These are phyloP conservation scores for Podospora pseudocomata DNA, from an alignment of 495 filamentous ascomycete species.

Conservation along the genomic window DNA sequence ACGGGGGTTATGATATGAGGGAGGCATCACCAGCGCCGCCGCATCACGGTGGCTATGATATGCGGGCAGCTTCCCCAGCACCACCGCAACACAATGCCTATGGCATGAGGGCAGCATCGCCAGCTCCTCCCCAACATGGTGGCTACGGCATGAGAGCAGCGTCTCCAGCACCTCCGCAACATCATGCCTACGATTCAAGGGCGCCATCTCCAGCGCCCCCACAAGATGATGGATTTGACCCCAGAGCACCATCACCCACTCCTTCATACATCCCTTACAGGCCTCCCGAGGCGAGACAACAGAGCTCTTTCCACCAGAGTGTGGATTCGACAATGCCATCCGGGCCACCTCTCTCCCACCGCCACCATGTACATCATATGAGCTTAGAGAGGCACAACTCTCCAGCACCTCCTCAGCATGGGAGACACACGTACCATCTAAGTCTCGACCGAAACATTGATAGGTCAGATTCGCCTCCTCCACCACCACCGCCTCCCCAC, in stretches of 20 bases:
- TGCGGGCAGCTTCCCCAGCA: constrained; percentile 17
- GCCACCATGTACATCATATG: neutral
- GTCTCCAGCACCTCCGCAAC: constrained; percentile 42
- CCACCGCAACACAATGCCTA: neutral
- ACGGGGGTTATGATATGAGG: constrained; percentile 42
- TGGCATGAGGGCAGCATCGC: constrained; percentile 20
- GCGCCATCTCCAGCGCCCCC: constrained; percentile 21
- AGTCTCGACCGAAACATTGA: constrained; percentile 19
- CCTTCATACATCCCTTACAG: constrained; percentile 46
- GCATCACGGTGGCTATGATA: constrained; percentile 12
- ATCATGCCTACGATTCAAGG: constrained; percentile 17
- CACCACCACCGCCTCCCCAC: constrained; percentile 54
- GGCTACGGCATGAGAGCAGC: constrained; percentile 27
- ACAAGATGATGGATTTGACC: constrained; percentile 13
- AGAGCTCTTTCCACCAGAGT: constrained; percentile 18
- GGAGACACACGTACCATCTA: constrained; percentile 19
- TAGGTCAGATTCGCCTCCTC: constrained; percentile 42
- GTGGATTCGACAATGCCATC: neutral
- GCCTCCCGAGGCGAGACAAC: constrained; percentile 24
- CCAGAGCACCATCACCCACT: constrained; percentile 37
- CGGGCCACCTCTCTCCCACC: constrained; percentile 5
- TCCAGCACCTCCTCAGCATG: constrained; percentile 22
- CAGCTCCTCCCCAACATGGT: constrained; percentile 30
- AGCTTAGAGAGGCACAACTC: neutral
- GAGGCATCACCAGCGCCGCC: constrained; percentile 59